Evolutionary conservation across 139 green algal genomes (phyloP), one percentile per base, ranked within the genome.

Genomic region (Chloropicon primus): DNA sequence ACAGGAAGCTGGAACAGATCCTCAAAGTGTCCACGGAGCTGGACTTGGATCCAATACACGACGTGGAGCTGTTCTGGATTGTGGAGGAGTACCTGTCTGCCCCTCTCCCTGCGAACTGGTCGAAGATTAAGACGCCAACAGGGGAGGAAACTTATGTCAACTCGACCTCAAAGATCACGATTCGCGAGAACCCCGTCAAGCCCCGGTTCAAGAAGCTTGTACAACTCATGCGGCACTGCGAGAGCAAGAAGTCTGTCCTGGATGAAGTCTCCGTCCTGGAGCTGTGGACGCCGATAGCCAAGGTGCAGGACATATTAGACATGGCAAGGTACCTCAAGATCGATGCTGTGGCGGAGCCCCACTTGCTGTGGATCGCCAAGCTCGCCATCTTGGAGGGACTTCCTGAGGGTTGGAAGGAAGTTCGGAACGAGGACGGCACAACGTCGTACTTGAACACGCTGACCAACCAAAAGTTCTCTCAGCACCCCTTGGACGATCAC

Each of bases 361-460:
- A 79, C 53, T 28, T 79, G n/a, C 17, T 79, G 22, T 79, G 76
- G 76, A 75, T 79, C 41, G 76, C 76, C 76, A 79, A 79, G 28
- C 76, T 79, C 27, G 26, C 27, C 17, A 26, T 79, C 24, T 53
- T 79, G 21, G 76, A 79, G 76, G 41, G 27, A 24, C 76, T 79
- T 22, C 76, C 76, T 10, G 76, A 79, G 24, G 29, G 41, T 23
- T 79, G 76, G 76, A 53, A 79, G 76, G 76, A 79, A 23, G n/a
- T 77, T 5, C 10, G 24, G n/a, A 27, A 24, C n/a, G 27, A 77
- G 29, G 53, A 74, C 75, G 76, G 76, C 24, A 53, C 26, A n/a
- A 24, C 25, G 3, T 77, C 75, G 3, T 79, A 79, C 76, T 24
- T 74, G 28, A 79, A 79, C 28, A 74, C 24, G 22, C 27, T 75